Conservation (phyloP, 2,329 filamentous ascomycete genomes). For the Botrytis pseudocinerea region DNA sequence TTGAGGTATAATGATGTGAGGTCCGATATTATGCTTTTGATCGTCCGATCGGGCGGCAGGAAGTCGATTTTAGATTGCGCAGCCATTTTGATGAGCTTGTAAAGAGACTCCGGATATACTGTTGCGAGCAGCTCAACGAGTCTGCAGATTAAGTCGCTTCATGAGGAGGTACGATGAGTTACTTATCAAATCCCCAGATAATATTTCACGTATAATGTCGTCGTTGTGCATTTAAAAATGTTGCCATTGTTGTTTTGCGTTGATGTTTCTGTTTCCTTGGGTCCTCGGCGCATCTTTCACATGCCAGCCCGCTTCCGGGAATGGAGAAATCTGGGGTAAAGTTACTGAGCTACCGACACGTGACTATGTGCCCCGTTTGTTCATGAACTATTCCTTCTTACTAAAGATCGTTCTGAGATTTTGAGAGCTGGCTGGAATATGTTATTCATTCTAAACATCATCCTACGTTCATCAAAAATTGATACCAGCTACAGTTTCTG, state of each 20-base stretch:
- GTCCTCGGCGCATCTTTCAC: slow-evolving; percentile 23
- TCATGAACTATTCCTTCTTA: not conserved
- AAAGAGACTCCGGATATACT: slow-evolving; percentile 13
- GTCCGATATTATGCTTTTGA: slow-evolving; percentile 65
- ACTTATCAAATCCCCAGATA: not conserved
- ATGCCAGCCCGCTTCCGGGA: slow-evolving; percentile 18
- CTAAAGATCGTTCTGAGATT: not conserved
- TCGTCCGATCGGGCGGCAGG: slow-evolving; percentile 58
- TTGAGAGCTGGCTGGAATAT: not conserved
- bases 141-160: slow-evolving; percentile 15
- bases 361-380: not conserved
- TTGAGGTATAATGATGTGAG: slow-evolving; percentile 73
- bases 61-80: slow-evolving; percentile 78
- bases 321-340: slow-evolving; percentile 22
- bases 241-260: slow-evolving; percentile 16
- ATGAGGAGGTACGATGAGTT: slow-evolving; percentile 10
- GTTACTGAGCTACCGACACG: not conserved
- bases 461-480: fast-evolving
- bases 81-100: slow-evolving; percentile 56
- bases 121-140: slow-evolving; percentile 14
- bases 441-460: too few species aligned
- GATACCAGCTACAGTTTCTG: not conserved
- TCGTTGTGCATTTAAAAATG: slow-evolving; percentile 1
- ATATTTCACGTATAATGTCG: not conserved
- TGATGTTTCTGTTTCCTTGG: not conserved